Evolutionary conservation across 805 yeast genomes (phyloP).

Genomic region (Metschnikowia matae): DNA sequence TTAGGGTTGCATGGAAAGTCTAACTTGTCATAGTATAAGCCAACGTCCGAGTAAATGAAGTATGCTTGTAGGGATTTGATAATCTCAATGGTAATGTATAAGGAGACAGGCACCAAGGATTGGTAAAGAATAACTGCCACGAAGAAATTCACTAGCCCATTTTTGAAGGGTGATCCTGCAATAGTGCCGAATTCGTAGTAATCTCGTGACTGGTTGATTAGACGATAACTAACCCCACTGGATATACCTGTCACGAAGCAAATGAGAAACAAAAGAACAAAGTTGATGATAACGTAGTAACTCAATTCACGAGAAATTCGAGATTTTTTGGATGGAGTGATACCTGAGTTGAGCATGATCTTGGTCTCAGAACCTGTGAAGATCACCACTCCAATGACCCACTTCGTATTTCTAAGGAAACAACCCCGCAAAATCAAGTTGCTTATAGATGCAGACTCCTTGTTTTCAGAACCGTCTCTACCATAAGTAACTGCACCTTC

Average conservation of each 20-base stretch:
- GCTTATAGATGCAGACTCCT: constrained; percentile 67
- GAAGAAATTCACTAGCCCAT: constrained; percentile 66
- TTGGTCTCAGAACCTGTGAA: constrained; percentile 80
- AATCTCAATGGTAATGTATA: constrained; percentile 74
- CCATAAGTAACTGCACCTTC: constrained; percentile 56
- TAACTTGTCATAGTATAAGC: constrained; percentile 63
- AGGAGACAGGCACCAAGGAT: constrained; percentile 74
- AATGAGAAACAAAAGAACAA: constrained; percentile 55
- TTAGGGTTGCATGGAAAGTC: constrained; percentile 79
- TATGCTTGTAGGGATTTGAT: constrained; percentile 74
- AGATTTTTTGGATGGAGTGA: constrained; percentile 73
- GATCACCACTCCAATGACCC: constrained; percentile 74
- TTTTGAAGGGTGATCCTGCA: constrained; percentile 60
- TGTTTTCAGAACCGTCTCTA: constrained; percentile 19
- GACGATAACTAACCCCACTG: constrained; percentile 61
- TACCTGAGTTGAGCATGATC: constrained; percentile 76
- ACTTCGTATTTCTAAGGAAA: constrained; percentile 72
- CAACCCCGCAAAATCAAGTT: constrained; percentile 73
- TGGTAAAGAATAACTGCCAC: constrained; percentile 73
- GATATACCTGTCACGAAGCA: constrained; percentile 69
- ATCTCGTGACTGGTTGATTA: constrained; percentile 47
- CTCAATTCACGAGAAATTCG: constrained; percentile 71
- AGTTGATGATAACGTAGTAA: constrained; percentile 64
- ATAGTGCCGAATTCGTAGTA: constrained; percentile 67
- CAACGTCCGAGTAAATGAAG: constrained; percentile 65